Conservation (phyloP, 1,284 basidiomycete species). For the Flammula alnicola region DNA sequence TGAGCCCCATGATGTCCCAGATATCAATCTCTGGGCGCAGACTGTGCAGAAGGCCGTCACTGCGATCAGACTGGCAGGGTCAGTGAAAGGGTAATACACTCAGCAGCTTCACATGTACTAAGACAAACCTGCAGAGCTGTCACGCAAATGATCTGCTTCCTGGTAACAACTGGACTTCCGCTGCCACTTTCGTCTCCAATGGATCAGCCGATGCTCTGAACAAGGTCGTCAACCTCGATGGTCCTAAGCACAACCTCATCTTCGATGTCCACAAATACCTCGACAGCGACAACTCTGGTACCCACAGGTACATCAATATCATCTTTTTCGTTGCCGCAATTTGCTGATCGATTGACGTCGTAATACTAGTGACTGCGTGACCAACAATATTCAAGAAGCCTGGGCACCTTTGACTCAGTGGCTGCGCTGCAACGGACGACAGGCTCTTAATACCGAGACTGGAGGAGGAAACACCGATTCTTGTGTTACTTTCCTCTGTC, state of each 20-base stretch:
- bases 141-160: slow-evolving; percentile 58
- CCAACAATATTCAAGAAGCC: slow-evolving; percentile 54
- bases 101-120: too few species aligned
- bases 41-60: slow-evolving; percentile 58
- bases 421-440: slow-evolving; percentile 55
- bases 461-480: slow-evolving; percentile 58
- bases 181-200: slow-evolving; percentile 52
- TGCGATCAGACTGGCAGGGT: slow-evolving; percentile 55
- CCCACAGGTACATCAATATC: slow-evolving; percentile 34
- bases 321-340: background rate
- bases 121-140: too few species aligned
- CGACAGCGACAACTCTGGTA: slow-evolving; percentile 57
- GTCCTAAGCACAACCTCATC: slow-evolving; percentile 51
- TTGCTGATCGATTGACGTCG: background rate
- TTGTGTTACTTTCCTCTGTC: slow-evolving; percentile 49
- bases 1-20: slow-evolving; percentile 55
- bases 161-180: slow-evolving; percentile 57
- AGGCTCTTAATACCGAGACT: slow-evolving; percentile 67
- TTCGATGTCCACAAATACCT: slow-evolving; percentile 72
- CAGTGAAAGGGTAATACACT: too few species aligned
- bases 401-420: slow-evolving; percentile 54
- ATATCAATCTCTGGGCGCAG: slow-evolving; percentile 48
- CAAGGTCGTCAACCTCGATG: slow-evolving; percentile 57
- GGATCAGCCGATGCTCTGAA: slow-evolving; percentile 56
- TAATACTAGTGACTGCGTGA: slow-evolving; percentile 43